Percentiles rank a stretch among this genome's conserved stretches.
phyloP scores from a whole-genome alignment of 192 early-diverging fungal species.

The Podochytrium sp. region DNA sequence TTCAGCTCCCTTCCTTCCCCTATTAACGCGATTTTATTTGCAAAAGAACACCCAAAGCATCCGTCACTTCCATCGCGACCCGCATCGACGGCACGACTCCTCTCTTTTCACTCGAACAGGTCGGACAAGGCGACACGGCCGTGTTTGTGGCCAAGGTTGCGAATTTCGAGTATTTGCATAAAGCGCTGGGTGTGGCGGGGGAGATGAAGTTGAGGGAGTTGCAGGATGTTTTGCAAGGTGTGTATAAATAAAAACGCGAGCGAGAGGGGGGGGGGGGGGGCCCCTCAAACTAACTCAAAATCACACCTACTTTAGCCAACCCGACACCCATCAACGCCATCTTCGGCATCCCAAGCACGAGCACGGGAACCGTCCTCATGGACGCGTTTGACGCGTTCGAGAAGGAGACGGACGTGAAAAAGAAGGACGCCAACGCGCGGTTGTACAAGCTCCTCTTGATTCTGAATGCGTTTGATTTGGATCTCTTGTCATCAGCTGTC shows the following conservation, averaged over 20 bases:
- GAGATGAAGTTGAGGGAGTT: constrained; percentile 53
- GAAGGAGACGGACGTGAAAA: constrained; percentile 48
- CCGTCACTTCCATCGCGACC: constrained; percentile 39
- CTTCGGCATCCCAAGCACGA: constrained; percentile 47
- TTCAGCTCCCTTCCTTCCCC: not conserved
- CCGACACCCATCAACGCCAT: constrained; percentile 52
- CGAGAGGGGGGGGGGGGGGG: too few relatives aligned
- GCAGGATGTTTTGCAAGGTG: constrained; percentile 58
- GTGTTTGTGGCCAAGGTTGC: constrained; percentile 40
- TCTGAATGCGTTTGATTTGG: constrained; percentile 57
- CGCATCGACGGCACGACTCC: constrained; percentile 49
- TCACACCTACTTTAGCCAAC: constrained; percentile 39
- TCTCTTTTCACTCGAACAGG: constrained; percentile 47
- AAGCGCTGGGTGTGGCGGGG: constrained; percentile 45
- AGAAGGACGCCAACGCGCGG: constrained; percentile 47
- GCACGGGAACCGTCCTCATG: constrained; percentile 35
- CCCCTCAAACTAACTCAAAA: not conserved
- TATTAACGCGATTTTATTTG: not conserved
- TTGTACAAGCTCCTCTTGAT: constrained; percentile 63
- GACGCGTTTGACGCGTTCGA: constrained; percentile 56
- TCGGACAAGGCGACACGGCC: constrained; percentile 10
- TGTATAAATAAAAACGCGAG: not conserved
- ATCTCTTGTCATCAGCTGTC: constrained; percentile 52
- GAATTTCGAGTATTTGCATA: constrained; percentile 50
- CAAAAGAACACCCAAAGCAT: constrained; percentile 31